Percentiles rank a stretch among this genome's conserved stretches.
Conservation (phyloP, 2,329 filamentous ascomycete species). For the Colletotrichum sidae region DNA sequence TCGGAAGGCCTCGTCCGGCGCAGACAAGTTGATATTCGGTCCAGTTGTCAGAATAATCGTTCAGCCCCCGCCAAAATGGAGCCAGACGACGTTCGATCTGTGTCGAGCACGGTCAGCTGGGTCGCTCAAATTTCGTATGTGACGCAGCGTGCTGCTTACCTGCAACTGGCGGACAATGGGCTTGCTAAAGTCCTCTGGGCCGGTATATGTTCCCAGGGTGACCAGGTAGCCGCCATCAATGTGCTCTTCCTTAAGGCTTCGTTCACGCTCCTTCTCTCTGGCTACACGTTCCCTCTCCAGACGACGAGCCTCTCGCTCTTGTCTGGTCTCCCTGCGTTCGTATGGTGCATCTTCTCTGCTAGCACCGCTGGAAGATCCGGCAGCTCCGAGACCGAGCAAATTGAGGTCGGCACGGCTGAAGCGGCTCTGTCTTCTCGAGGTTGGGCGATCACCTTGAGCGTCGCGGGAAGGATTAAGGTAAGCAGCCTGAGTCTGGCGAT, state of each 20-base stretch:
- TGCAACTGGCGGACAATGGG: slow-evolving; percentile 87
- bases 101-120: not conserved
- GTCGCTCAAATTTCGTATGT: not conserved
- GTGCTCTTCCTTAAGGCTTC: slow-evolving; percentile 90
- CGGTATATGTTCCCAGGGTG: slow-evolving; percentile 93
- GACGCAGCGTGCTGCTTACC: slow-evolving; percentile 58
- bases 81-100: slow-evolving; percentile 93
- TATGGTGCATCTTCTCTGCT: slow-evolving; percentile 57
- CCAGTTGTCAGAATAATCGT: slow-evolving; percentile 91
- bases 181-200: slow-evolving; percentile 94
- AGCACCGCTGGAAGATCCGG: slow-evolving; percentile 51
- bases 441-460: slow-evolving; percentile 18
- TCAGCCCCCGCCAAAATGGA: slow-evolving; percentile 94
- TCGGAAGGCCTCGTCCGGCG: slow-evolving; percentile 83
- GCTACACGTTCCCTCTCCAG: slow-evolving; percentile 83
- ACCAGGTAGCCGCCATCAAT: slow-evolving; percentile 96
- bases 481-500: slow-evolving; percentile 32
- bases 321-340: slow-evolving; percentile 85
- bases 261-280: slow-evolving; percentile 85
- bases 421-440: slow-evolving; percentile 36
- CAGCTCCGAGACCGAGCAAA: slow-evolving; percentile 56
- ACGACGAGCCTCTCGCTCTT: slow-evolving; percentile 88
- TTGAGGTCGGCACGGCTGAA: slow-evolving; percentile 59
- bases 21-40: slow-evolving; percentile 95
- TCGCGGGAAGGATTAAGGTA: slow-evolving; percentile 27